Evolutionary conservation across 768 basidiomycete species (phyloP), one percentile per base, ranked within the genome.

Genomic region (Thelephora ganbajun): DNA sequence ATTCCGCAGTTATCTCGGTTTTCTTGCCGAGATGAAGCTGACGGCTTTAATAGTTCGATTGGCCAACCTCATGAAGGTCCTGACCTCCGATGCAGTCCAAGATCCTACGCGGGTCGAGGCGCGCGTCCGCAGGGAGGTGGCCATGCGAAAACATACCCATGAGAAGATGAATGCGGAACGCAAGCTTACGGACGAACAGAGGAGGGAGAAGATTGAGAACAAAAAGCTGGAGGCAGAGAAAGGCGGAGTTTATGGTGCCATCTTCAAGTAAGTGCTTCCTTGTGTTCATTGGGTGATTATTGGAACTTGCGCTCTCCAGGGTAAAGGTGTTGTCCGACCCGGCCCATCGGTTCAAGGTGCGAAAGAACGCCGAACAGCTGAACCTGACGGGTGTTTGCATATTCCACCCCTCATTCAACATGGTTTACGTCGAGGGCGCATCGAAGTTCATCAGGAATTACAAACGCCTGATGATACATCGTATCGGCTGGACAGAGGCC

Each of bases 21-120:
- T 16, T 5, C 13, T 48, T n/a, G 18, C 46, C 46, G 2, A 12
- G 13, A 11, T 18, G 48, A 46, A 5, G 16, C 47, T 59, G 18
- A 58, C 33, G 11, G 2, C 30, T 47, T 16, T 42, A 50, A 7
- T 51, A 92, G 94, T 99, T 49, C 89, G 91, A 23, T 70, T 99
- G 51, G 78, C 87, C 36, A 99, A 99, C 63, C 64, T 98, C 60
- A 98, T 98, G 93, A 91, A 90, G 59, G 96, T 99, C 13, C 70
- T 99, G 22, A 97, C 96, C 0, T 87, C 88, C 7, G 92, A 97
- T 57, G 94, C 93, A 0, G 83, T 99, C 20, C 87, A 91, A 74
- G 96, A 98, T 61, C 96, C 96, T 0, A 99, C 96, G 2, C 81
- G 92, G 45, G 90, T 99, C 2, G 96, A 99, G 62, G 94, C 94